Evolutionary conservation across 1,139 yeast species (phyloP).

Genomic region (Lodderomyces metapsilosis): DNA sequence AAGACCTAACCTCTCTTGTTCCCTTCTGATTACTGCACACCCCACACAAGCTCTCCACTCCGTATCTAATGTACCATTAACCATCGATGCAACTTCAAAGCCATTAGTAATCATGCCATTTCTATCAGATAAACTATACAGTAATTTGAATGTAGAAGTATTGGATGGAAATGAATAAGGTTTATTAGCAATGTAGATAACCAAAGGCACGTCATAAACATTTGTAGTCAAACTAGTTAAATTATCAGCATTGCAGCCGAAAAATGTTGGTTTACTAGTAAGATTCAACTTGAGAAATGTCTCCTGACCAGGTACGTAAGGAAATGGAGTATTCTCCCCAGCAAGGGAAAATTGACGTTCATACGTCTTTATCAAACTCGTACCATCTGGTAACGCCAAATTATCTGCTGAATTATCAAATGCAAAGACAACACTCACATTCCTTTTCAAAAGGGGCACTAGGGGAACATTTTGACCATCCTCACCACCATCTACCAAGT

Average conservation of each 20-base stretch:
- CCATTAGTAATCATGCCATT: constrained; percentile 40
- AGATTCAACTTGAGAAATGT: constrained; percentile 35
- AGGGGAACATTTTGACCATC: constrained; percentile 32
- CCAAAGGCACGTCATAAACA: constrained; percentile 36
- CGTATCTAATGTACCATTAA: constrained; percentile 33
- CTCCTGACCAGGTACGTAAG: constrained; percentile 36
- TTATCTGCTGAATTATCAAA: constrained; percentile 32
- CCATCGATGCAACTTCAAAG: constrained; percentile 30
- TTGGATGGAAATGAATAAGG: constrained; percentile 40
- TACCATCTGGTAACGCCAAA: constrained; percentile 35
- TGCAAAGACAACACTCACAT: constrained; percentile 29
- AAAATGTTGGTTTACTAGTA: constrained; percentile 43
- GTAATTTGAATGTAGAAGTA: constrained; percentile 34
- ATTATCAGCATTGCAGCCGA: constrained; percentile 44
- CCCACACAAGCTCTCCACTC: constrained; percentile 43
- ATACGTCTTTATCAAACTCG: constrained; percentile 32
- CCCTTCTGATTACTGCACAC: constrained; percentile 45
- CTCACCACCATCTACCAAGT: constrained; percentile 32
- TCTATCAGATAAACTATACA: constrained; percentile 34
- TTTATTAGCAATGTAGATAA: constrained; percentile 40
- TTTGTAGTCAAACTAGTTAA: constrained; percentile 35
- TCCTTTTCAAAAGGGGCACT: constrained; percentile 26
- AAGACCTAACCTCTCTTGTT: constrained; percentile 35
- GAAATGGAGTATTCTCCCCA: constrained; percentile 30
- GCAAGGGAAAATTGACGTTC: constrained; percentile 31